phyloP scores from a whole-genome alignment of 73 alveolate genomes.

The Paramecium sonneborni region DNA sequence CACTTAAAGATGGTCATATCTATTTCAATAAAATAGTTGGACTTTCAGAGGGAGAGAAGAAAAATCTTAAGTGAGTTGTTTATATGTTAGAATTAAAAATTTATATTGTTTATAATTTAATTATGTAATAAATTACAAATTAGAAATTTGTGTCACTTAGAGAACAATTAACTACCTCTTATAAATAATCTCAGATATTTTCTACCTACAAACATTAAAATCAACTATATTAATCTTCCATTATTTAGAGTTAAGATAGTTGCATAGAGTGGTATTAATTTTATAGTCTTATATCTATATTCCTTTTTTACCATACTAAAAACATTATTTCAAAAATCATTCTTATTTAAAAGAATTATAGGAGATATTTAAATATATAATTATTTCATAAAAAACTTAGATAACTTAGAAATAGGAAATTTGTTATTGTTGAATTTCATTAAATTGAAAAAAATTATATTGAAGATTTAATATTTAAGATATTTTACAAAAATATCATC shows the following conservation, averaged over 20 bases:
- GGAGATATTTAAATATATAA: not conserved
- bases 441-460: not conserved
- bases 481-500: not conserved
- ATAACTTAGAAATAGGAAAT: not conserved
- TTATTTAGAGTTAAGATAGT: not conserved
- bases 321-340: not conserved
- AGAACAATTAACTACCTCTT: not conserved
- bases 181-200: not conserved
- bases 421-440: not conserved
- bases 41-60: not conserved
- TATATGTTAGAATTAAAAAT: not conserved
- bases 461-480: constrained; percentile 12
- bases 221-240: not conserved
- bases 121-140: constrained; percentile 5
- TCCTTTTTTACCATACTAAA: not conserved
- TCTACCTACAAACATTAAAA: not conserved
- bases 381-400: not conserved
- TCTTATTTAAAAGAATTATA: not conserved
- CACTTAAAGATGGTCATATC: constrained; percentile 68
- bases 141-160: not conserved
- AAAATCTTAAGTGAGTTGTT: not conserved
- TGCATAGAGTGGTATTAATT: not conserved
- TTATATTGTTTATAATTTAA: not conserved
- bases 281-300: not conserved
- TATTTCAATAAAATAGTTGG: constrained; percentile 76